These are phyloP conservation scores for Mucor mucedo DNA, from an alignment of 371 early-diverging fungal genomes.

Conservation along the genomic window DNA sequence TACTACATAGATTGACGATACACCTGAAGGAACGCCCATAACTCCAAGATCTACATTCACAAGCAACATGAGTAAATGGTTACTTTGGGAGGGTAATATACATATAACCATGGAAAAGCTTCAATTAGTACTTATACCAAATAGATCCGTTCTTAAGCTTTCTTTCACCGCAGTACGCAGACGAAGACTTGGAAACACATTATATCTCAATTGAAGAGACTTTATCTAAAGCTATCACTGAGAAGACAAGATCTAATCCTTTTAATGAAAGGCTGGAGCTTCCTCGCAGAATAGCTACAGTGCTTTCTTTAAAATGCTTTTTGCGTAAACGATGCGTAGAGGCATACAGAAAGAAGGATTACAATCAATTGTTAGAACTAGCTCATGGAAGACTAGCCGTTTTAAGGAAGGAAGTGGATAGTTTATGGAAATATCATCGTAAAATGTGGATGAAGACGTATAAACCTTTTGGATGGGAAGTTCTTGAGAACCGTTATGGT, in stretches of 20 bases:
- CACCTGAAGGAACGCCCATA: slow-evolving; percentile 51
- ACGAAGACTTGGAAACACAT: slow-evolving; percentile 68
- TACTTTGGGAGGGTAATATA: slow-evolving; percentile 80
- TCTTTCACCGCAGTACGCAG: slow-evolving; percentile 76
- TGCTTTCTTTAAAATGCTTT: slow-evolving; percentile 70
- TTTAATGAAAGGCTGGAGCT: slow-evolving; percentile 72
- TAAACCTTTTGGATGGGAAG: slow-evolving; percentile 89
- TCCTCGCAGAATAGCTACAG: slow-evolving; percentile 71
- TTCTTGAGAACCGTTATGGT: slow-evolving; percentile 84
- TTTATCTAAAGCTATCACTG: slow-evolving; percentile 52
- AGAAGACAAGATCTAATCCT: slow-evolving; percentile 54
- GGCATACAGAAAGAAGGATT: slow-evolving; percentile 68
- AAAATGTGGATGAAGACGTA: slow-evolving; percentile 76
- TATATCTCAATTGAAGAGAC: slow-evolving; percentile 61
- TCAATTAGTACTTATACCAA: background rate
- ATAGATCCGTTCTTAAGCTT: slow-evolving; percentile 78
- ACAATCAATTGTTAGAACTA: slow-evolving; percentile 49
- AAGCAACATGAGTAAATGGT: slow-evolving; percentile 83
- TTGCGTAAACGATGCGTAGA: slow-evolving; percentile 66
- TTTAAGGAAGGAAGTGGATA: slow-evolving; percentile 67
- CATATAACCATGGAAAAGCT: background rate
- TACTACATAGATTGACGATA: slow-evolving; percentile 58
- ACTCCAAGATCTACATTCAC: slow-evolving; percentile 62
- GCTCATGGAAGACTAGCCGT: slow-evolving; percentile 54
- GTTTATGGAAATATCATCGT: slow-evolving; percentile 82